phyloP scores from a whole-genome alignment of 306 rosid genomes.

The Boehmeria nivea region DNA sequence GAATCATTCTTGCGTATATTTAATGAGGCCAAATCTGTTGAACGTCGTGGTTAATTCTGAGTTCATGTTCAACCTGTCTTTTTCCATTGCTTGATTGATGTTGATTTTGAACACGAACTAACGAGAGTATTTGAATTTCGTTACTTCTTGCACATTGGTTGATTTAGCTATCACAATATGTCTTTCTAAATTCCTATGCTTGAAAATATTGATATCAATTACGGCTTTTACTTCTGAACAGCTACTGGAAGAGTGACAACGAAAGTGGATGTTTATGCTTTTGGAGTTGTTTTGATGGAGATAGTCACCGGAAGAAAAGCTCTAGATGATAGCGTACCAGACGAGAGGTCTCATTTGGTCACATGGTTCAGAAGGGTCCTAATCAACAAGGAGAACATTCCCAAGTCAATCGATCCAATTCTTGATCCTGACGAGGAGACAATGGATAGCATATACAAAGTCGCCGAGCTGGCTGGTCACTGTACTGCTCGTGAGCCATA shows the following conservation, averaged over 20 bases:
- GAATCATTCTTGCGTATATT: too few species aligned
- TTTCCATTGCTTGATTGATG: too few species aligned
- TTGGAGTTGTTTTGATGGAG: conserved; percentile 88
- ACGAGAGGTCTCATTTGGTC: conserved; percentile 78
- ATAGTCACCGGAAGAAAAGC: conserved; percentile 75
- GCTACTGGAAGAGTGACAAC: conserved; percentile 96
- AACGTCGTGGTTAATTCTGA: too few species aligned
- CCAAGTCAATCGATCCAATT: conserved; percentile 72
- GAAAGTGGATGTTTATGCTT: conserved; percentile 88
- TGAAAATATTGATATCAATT: too few species aligned
- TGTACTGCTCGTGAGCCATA: conserved; percentile 89
- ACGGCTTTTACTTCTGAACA: conserved; percentile 26
- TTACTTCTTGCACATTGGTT: too few species aligned
- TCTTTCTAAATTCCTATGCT: too few species aligned
- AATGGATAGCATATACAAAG: conserved; percentile 80
- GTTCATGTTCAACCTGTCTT: too few species aligned
- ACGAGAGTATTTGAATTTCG: too few species aligned
- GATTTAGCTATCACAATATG: too few species aligned
- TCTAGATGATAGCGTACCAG: conserved; percentile 66
- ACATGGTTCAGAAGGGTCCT: conserved; percentile 81
- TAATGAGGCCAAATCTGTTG: too few species aligned
- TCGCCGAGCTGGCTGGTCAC: conserved; percentile 77
- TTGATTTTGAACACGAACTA: too few species aligned
- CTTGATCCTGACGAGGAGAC: conserved; percentile 81
- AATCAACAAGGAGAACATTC: conserved; percentile 72